Evolutionary conservation across 2,329 filamentous ascomycete genomes (phyloP), one percentile per base, ranked within the genome.

Genomic region (Eutypa lata): DNA sequence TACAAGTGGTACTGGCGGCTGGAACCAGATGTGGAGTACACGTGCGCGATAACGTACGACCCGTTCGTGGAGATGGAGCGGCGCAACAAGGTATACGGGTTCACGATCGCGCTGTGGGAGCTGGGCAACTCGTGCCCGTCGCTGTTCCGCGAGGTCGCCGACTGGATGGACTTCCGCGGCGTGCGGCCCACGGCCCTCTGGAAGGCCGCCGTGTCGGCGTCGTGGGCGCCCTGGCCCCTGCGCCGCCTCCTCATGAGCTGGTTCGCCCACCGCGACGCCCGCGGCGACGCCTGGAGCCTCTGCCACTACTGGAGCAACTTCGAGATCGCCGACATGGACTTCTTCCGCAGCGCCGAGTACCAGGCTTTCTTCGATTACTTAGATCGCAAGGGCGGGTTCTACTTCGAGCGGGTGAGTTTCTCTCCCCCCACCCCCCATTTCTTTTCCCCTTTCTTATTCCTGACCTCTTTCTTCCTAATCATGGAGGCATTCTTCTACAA

Each of bases 261-360:
- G 62, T 53, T 73, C 21, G 63, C 71, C 3, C 67, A 74, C 58
- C 69, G 69, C 42, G 71, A 75, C 50, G 57, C 60, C 3, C 61
- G 66, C 42, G 74, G 74, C 33, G 73, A 77, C 54, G 57, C 57
- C 33, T 77, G 74, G 73, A 76, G 69, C 52, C 48, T 72, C 54
- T 77, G 74, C 58, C 74, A 77, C 54, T 77, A 75, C 59, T 77
- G 74, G 74, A 75, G 72, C 55, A 77, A 77, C 54, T 77, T 77
- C 47, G 74, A 77, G 61, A 76, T 77, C 51, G 74, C 73, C 31
- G 68, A 74, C 53, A 65, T 77, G 64, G 73, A 76, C 51, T 73
- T 76, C 51, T 77, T 75, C 65, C 68, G 74, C 24, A 65, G 67
- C 6, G 61, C 57, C 44, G 63, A 63, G 37, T 77, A 77, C 47